Base-by-base conservation (phyloP, 306 rosid genomes). In the Quercus dentata region DNA sequence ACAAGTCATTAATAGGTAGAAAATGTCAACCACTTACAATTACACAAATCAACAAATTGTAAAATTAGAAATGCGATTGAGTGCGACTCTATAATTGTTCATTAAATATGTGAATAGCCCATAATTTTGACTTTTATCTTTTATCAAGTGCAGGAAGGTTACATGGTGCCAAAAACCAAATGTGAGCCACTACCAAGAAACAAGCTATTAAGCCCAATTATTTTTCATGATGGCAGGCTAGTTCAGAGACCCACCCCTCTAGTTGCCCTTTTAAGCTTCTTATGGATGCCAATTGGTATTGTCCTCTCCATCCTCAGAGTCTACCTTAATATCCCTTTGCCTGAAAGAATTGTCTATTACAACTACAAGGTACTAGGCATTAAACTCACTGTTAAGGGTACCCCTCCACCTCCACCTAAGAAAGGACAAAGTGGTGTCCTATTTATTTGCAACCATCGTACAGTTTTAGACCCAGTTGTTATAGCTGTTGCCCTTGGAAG, bases 161-260 rank as follows among this genome's bases (percentile, higher is more conserved):
- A 85, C 67, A 83, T 89, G 89, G 97, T 95, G 14, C 97, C 94
- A 58, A 88, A 89, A 72, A 84, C 82, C 1, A 87, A 76, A 72
- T 79, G 93, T 59, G 90, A 90, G 74, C 85, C 98, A 28, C 71
- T 93, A 0, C 88, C 94, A 69, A 93, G 93, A 85, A 89, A 83
- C 83, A 84, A 93, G 87, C 97, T 96, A 38, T 67, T 91, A 63
- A 91, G 97, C 63, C 97, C 94, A 23, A 58, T 93, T 21, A 93
- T 95, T 58, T 95, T 95, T 18, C 99, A 95, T 25, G 99, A 95
- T 10, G 99, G 99, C 58, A 90, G 99, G 35, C 83, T 95, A 14
- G 97, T 79, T 20, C 98, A 90, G 12, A 88, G 94, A 64, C 98
- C 99, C 33, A 96, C 99, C 11, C 98, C 98, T 25, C 76, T 90